Evolutionary conservation across 768 basidiomycete species (phyloP), one percentile per base, ranked within the genome.

Genomic region (Clathrus columnatus): DNA sequence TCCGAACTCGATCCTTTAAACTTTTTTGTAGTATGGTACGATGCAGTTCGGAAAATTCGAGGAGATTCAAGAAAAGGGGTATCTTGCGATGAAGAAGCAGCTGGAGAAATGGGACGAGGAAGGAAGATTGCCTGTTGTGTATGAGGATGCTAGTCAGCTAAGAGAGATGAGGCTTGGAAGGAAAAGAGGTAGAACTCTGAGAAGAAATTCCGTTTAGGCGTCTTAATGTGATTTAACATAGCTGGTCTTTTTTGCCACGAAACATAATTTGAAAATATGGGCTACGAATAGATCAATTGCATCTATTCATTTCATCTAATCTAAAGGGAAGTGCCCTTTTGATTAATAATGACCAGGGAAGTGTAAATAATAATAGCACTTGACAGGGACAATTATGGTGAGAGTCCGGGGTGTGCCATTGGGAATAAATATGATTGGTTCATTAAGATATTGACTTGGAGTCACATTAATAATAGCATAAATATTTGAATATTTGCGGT

Each of bases 31-130:
- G 84, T 98, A 87, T 61, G 91, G 92, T 4, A 97, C 93, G 5
- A 75, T 97, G 23, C 89, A 94, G 66, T 94, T 91, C 64, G 74
- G 79, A 51, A 90, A 90, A 67, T 95, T 89, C 62, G 85, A 88
- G 60, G 91, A 97, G 69, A 85, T 99, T 23, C 77, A 85, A 64
- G 79, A 80, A 63, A 85, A 84, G 63, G 96, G 95, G 0, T 87
- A 92, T 62, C 65, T 75, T 6, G 85, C 86, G 2, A 83, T 88
- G 1, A 69, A 83, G 62, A 77, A 83, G 49, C 78, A 86, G 54
- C 67, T 99, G 24, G 77, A 79, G 50, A 80, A 83, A 60, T 85
- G 91, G 78, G 84, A 89, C 48, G 84, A 84, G 16, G 87, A 95
- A 61, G 91, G 89, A 4, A 77, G 76, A 55, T 73, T 98, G n/a